Evolutionary conservation across 495 filamentous ascomycete genomes (phyloP), one percentile per base, ranked within the genome.

Genomic region (Penicillium angulare): DNA sequence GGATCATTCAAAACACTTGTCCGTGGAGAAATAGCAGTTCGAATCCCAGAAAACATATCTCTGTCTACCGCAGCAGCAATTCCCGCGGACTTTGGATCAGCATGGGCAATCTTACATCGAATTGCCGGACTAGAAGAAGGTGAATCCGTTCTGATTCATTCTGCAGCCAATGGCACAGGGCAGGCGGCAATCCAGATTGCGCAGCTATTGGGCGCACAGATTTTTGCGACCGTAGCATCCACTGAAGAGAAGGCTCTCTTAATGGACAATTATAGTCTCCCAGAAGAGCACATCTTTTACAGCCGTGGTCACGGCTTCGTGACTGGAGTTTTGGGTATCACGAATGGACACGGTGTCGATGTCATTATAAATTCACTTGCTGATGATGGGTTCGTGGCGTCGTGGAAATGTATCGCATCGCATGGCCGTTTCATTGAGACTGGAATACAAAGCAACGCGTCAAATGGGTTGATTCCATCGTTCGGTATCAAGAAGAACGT

Each of bases 271-370:
- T 79, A 69, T 42, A 47, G 52, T 1, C 74, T 82, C 36, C 57
- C 62, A 0, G 43, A 55, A 0, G 56, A 68, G 5, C 72, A 68
- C 17, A 78, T 82, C 13, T 78, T 84, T 59, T 68, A 68, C 41
- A 79, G 71, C 41, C 60, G 75, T 29, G 68, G 75, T 21, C 53
- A 65, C 0, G 22, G 13, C 15, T 83, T 81, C 43, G 61, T 62
- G 0, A 50, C 69, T 31, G 74, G 71, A n/a, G 53, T 83, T 12
- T n/a, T n/a, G n/a, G 61, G 72, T 23, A 50, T 68, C n/a, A 86
- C 80, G 0, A 49, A 65, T 2, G 69, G 69, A 1, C 50, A 66
- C 1, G 82, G 83, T 2, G 81, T 86, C 0, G 81, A 86, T 36
- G 59, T 78, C 5, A 65, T 84, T 1, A 50, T 84, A 1, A 83